Conservation (phyloP, 2,329 filamentous ascomycete genomes). For the Epichloe baconii region DNA sequence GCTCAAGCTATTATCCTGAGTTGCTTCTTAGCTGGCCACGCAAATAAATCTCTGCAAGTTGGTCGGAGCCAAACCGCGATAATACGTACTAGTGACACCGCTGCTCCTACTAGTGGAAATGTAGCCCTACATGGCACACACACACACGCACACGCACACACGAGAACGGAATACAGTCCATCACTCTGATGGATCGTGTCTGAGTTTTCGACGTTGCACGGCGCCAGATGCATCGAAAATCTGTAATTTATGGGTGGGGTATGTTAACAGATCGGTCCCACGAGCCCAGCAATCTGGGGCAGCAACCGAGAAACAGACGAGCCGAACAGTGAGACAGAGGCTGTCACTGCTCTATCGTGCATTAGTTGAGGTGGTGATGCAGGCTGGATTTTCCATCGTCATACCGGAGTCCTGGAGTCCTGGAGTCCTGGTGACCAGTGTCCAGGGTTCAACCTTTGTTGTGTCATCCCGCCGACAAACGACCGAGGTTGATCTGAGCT, state of each 20-base stretch:
- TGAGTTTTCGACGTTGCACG: no score
- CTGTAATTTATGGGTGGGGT: not conserved
- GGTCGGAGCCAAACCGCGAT: not conserved
- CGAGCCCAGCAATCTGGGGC: no score
- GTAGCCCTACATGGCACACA: no score
- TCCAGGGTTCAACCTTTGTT: not conserved
- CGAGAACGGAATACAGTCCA: no score
- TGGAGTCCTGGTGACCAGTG: not conserved
- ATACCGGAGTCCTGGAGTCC: no score
- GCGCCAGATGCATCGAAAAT: not conserved
- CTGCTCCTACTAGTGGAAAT: not conserved
- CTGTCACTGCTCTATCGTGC: no score
- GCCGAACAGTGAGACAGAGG: no score
- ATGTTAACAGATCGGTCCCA: no score
- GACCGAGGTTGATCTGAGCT: not conserved
- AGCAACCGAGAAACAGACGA: no score
- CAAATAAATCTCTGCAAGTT: not conserved
- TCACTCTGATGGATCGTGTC: no score
- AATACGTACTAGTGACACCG: not conserved
- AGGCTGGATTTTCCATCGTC: not conserved
- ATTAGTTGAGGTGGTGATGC: not conserved
- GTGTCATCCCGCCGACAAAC: conserved; percentile 2
- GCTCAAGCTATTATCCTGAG: not conserved
- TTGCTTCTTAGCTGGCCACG: not conserved
- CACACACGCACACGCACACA: no score